These are phyloP conservation scores for Volutella citrinella DNA, from an alignment of 2,329 filamentous ascomycete species.

Conservation along the genomic window DNA sequence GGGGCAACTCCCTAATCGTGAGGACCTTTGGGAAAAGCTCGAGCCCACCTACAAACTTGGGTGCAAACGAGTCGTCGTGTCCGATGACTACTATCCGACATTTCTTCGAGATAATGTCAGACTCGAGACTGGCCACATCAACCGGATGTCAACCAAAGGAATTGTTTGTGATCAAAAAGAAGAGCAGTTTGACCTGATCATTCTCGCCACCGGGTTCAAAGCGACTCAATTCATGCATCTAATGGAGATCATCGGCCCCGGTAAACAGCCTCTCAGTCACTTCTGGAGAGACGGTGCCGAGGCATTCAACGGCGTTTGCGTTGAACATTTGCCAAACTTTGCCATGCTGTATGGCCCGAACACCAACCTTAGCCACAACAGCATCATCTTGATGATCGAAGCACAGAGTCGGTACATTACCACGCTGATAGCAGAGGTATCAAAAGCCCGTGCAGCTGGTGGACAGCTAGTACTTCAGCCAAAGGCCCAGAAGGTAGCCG, in stretches of 20 bases:
- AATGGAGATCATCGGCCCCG: background rate
- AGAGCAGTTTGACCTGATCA: slow-evolving; percentile 1
- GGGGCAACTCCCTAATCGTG: background rate
- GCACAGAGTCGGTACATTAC: background rate
- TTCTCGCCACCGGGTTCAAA: slow-evolving; percentile 1
- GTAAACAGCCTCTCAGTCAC: background rate
- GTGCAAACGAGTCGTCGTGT: slow-evolving; percentile 2
- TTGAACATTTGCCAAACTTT: slow-evolving; percentile 1
- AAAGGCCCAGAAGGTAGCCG: background rate
- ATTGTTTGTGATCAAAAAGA: background rate
- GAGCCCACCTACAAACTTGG: background rate
- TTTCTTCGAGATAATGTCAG: background rate
- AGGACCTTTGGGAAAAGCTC: slow-evolving; percentile 1
- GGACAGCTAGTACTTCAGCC: background rate
- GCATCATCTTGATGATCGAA: slow-evolving; percentile 1
- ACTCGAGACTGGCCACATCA: background rate
- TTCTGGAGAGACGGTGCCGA: slow-evolving; percentile 1
- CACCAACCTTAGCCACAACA: slow-evolving; percentile 1
- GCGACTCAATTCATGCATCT: background rate
- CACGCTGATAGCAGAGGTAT: background rate
- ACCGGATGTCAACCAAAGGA: slow-evolving; percentile 1
- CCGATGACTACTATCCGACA: slow-evolving; percentile 2
- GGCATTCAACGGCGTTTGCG: background rate
- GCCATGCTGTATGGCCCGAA: background rate
- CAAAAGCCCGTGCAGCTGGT: background rate